phyloP scores from a whole-genome alignment of 2,329 filamentous ascomycete species.

The Hypoxylon sp. region DNA sequence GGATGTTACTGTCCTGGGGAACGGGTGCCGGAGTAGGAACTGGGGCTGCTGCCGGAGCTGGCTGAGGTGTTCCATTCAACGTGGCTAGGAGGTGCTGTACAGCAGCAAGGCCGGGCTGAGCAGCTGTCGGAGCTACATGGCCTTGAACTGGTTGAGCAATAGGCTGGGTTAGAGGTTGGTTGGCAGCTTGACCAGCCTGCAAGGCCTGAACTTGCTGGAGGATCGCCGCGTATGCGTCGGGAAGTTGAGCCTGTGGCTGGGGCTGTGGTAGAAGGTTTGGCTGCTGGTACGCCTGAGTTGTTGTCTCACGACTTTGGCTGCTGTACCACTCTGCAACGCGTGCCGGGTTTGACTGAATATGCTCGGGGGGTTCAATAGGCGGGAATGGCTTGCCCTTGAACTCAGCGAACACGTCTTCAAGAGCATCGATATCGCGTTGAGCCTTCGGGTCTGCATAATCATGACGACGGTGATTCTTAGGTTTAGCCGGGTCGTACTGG shows the following conservation, averaged over 20 bases:
- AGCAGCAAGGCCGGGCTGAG: conserved; percentile 1
- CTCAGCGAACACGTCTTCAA: conserved; percentile 59
- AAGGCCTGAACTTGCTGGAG: conserved; percentile 48
- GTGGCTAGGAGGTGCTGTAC: conserved; percentile 8
- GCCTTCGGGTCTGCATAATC: conserved; percentile 60
- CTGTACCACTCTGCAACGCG: conserved; percentile 66
- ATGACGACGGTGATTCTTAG: conserved; percentile 50
- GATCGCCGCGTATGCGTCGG: conserved; percentile 24
- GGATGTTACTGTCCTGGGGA: conserved; percentile 6
- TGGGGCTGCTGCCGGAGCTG: conserved; percentile 1
- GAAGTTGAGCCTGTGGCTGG: neutral
- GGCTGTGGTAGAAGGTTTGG: conserved; percentile 42
- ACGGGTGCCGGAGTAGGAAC: conserved; percentile 23
- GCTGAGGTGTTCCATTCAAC: neutral
- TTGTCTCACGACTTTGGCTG: conserved; percentile 59
- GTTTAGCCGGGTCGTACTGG: conserved; percentile 53
- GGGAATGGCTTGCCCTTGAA: conserved; percentile 63
- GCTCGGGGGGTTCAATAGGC: conserved; percentile 64
- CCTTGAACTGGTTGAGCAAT: conserved; percentile 39
- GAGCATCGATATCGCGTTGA: conserved; percentile 57
- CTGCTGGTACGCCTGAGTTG: conserved; percentile 56
- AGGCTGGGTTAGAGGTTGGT: conserved; percentile 21
- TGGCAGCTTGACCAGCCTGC: conserved; percentile 38
- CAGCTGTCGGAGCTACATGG: conserved; percentile 42
- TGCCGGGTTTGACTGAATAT: conserved; percentile 61